Evolutionary conservation across 2,329 filamentous ascomycete species (phyloP).

Genomic region (Apiospora saccharicola): DNA sequence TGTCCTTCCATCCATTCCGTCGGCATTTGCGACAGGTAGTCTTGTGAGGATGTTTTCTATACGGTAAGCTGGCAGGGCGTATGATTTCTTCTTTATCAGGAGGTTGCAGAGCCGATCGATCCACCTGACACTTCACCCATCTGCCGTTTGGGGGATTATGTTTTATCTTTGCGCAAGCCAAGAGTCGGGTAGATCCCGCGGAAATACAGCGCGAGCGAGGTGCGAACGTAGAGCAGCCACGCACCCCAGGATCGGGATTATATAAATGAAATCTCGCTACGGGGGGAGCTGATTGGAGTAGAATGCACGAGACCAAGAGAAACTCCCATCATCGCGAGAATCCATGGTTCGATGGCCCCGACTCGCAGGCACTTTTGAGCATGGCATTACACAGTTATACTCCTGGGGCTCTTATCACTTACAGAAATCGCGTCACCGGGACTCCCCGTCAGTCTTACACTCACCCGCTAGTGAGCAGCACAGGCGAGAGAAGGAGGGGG

Average conservation of each 20-base stretch:
- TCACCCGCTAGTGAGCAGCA: not conserved
- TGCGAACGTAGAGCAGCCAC: not conserved
- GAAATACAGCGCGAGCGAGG: not conserved
- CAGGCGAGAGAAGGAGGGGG: not conserved
- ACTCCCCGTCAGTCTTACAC: not conserved
- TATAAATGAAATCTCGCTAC: constrained; percentile 3
- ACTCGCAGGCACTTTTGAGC: not conserved
- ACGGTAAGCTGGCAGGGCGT: not conserved
- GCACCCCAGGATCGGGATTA: constrained; percentile 5
- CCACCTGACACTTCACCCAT: not conserved
- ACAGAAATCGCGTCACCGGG: not conserved
- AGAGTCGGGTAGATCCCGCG: constrained; percentile 1
- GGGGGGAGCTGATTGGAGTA: not conserved
- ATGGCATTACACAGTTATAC: not conserved
- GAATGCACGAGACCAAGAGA: not conserved
- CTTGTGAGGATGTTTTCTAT: constrained; percentile 4
- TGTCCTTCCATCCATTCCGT: not conserved
- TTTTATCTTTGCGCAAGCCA: not conserved
- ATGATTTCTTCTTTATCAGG: not conserved
- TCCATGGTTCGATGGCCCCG: not conserved
- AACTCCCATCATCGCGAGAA: not conserved
- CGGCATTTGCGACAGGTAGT: not conserved
- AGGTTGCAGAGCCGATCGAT: not conserved
- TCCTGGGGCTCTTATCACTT: not conserved
- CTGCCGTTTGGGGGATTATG: not conserved